A percentile compares a stretch with the other conserved stretches of the same genome.
These are phyloP conservation scores for Termitomyces sp. DNA, from an alignment of 768 basidiomycete species.

Conservation along the genomic window DNA sequence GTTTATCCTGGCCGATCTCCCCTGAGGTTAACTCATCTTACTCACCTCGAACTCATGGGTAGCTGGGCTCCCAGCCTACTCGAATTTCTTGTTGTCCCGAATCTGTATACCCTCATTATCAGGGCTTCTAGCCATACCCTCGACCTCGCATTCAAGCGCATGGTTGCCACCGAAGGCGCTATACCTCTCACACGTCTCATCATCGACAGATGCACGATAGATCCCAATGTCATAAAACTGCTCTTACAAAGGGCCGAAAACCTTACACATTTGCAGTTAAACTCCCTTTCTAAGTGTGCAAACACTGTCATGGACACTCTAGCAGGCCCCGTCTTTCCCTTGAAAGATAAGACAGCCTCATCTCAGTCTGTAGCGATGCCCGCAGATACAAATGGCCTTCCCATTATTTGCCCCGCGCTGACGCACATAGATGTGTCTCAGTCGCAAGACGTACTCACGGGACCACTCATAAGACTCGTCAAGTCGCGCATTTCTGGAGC, in stretches of 20 bases:
- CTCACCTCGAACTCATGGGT: slow-evolving; percentile 26
- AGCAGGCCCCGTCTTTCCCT: slow-evolving; percentile 12
- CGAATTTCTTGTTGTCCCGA: slow-evolving; percentile 6
- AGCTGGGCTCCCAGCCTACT: slow-evolving; percentile 8
- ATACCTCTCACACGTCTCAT: slow-evolving; percentile 34
- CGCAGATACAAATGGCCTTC: neutral
- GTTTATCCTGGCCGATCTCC: slow-evolving; percentile 2
- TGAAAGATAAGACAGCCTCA: neutral
- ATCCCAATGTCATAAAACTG: slow-evolving; percentile 12
- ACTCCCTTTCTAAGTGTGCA: slow-evolving; percentile 23
- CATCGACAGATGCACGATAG: slow-evolving; percentile 26
- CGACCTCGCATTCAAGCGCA: slow-evolving; percentile 16
- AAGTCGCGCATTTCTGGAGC: slow-evolving; percentile 34
- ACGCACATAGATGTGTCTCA: slow-evolving; percentile 51
- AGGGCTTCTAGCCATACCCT: slow-evolving; percentile 10
- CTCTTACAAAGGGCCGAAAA: slow-evolving; percentile 28
- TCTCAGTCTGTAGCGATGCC: neutral
- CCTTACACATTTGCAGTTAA: slow-evolving; percentile 40
- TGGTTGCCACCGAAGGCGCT: slow-evolving; percentile 11
- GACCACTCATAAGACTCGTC: slow-evolving; percentile 48
- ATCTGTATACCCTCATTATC: slow-evolving; percentile 10
- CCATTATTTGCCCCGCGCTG: slow-evolving; percentile 39
- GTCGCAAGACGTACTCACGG: slow-evolving; percentile 46
- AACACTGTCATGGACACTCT: slow-evolving; percentile 39
- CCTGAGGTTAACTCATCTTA: slow-evolving; percentile 26